These are phyloP conservation scores for Neurospora pannonica DNA, from an alignment of 495 filamentous ascomycete species.

Conservation along the genomic window DNA sequence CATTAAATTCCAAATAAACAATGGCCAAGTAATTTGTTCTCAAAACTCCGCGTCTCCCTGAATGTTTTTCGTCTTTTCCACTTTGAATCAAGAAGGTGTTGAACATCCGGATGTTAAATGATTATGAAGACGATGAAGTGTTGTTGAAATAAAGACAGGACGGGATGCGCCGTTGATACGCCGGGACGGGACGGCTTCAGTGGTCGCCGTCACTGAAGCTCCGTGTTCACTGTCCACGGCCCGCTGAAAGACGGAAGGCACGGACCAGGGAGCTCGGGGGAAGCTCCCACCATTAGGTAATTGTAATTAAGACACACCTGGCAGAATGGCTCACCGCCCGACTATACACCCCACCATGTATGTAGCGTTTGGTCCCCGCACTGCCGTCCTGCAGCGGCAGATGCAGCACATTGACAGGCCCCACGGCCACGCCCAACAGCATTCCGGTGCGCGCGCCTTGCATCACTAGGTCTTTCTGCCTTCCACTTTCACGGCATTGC, in stretches of 20 bases:
- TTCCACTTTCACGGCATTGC: neutral
- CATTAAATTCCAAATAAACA: neutral
- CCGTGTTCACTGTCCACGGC: neutral
- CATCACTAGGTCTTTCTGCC: neutral
- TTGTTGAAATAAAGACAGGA: neutral
- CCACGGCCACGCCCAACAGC: neutral
- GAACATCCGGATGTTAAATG: neutral
- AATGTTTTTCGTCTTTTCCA: neutral
- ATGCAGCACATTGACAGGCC: neutral
- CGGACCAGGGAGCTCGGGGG: neutral
- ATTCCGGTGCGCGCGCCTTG: neutral
- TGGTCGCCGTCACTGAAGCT: neutral
- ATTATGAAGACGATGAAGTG: neutral
- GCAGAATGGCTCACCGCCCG: constrained; percentile 15
- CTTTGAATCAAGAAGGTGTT: neutral
- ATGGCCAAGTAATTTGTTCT: neutral
- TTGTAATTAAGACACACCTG: neutral
- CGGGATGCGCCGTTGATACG: neutral
- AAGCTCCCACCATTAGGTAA: neutral
- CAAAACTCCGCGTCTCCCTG: neutral
- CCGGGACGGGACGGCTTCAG: neutral
- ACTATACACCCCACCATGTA: constrained; percentile 7
- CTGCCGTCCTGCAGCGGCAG: neutral
- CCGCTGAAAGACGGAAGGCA: neutral
- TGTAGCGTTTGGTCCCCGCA: constrained; percentile 6